These are phyloP conservation scores for Aspergillus sp. DNA, from an alignment of 2,329 filamentous ascomycete species.

Conservation along the genomic window DNA sequence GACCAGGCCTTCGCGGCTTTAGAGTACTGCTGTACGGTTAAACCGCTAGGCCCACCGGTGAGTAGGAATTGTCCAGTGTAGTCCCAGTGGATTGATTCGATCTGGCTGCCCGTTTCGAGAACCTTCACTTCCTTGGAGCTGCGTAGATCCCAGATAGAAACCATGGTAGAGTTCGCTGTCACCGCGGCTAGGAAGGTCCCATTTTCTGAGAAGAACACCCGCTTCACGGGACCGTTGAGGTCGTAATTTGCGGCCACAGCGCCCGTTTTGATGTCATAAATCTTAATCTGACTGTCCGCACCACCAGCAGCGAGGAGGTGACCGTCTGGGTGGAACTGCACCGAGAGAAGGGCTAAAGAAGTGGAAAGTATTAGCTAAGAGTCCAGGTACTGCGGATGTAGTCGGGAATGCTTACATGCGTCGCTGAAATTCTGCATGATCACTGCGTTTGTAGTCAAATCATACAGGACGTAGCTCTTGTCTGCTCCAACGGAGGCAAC, in stretches of 20 bases:
- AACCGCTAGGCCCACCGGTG: slow-evolving; percentile 72
- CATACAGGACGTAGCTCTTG: slow-evolving; percentile 91
- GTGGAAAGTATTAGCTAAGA: background rate
- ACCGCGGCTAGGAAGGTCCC: slow-evolving; percentile 92
- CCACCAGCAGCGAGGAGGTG: slow-evolving; percentile 86
- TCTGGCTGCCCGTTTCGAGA: slow-evolving; percentile 78
- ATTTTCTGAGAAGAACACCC: slow-evolving; percentile 89
- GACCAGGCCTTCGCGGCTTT: slow-evolving; percentile 88
- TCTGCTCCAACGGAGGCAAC: slow-evolving; percentile 85
- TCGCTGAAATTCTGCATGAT: slow-evolving; percentile 79
- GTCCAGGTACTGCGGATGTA: background rate
- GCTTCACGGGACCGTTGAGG: slow-evolving; percentile 65
- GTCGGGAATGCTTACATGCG: slow-evolving; percentile 60
- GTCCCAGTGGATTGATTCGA: slow-evolving; percentile 81
- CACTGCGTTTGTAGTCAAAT: slow-evolving; percentile 65
- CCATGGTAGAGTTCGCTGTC: slow-evolving; percentile 71
- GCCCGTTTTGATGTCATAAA: slow-evolving; percentile 83
- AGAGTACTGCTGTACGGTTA: slow-evolving; percentile 85
- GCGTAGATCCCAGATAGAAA: slow-evolving; percentile 88
- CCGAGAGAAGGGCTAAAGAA: slow-evolving; percentile 63
- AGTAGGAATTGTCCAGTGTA: slow-evolving; percentile 93
- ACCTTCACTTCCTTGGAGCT: slow-evolving; percentile 80
- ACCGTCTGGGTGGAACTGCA: slow-evolving; percentile 94
- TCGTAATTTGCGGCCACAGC: slow-evolving; percentile 74
- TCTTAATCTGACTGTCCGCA: slow-evolving; percentile 75